Evolutionary conservation across 2,329 filamentous ascomycete species (phyloP).

Genomic region (Apiospora phragmitis): DNA sequence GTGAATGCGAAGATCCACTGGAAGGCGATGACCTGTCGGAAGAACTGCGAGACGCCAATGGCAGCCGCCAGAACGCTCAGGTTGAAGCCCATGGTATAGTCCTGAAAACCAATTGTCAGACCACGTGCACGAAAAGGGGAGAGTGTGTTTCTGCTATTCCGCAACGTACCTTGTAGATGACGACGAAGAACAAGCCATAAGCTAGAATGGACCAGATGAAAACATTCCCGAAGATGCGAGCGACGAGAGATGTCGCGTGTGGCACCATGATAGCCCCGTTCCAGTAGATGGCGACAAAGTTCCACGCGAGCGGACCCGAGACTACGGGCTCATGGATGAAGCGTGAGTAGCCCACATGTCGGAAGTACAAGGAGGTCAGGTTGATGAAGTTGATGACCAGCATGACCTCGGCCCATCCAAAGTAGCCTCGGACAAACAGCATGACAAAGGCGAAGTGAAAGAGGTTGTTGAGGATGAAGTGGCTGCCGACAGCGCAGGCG

Average conservation of each 20-base stretch:
- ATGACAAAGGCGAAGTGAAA: conserved; percentile 80
- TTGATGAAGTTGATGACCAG: conserved; percentile 82
- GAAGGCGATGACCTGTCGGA: conserved; percentile 70
- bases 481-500: conserved; percentile 75
- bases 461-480: conserved; percentile 86
- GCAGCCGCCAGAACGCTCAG: conserved; percentile 73
- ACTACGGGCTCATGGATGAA: conserved; percentile 77
- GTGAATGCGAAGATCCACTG: conserved; percentile 93
- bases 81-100: conserved; percentile 77
- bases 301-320: conserved; percentile 81
- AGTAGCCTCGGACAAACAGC: conserved; percentile 76
- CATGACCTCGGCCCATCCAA: conserved; percentile 74
- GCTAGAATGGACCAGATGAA: conserved; percentile 83
- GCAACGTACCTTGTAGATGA: conserved; percentile 63
- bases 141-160: background rate
- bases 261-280: conserved; percentile 80
- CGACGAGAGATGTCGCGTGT: conserved; percentile 64
- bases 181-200: conserved; percentile 76
- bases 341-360: conserved; percentile 68
- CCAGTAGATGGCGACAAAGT: conserved; percentile 85
- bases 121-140: background rate
- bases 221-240: conserved; percentile 81
- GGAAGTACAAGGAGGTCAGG: conserved; percentile 76
- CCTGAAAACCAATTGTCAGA: conserved; percentile 36
- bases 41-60: conserved; percentile 76